phyloP scores from a whole-genome alignment of 2,329 filamentous ascomycete species.

The Drechslera avenae region DNA sequence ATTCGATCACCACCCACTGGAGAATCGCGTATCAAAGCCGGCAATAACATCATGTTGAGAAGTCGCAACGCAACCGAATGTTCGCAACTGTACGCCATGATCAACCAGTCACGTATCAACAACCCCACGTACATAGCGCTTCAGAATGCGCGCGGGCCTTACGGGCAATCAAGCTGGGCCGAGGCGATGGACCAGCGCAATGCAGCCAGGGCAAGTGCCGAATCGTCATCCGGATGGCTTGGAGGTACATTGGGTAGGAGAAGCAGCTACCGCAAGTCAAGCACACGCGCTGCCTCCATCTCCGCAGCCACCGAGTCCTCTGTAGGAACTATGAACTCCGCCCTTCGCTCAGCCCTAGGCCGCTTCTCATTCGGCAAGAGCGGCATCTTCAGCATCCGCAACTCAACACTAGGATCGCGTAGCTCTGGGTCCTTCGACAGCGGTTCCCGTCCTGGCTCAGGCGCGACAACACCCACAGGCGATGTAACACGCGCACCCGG shows the following conservation, averaged over 20 bases:
- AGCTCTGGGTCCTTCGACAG: constrained; percentile 57
- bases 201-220: constrained; percentile 47
- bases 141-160: constrained; percentile 71
- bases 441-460: constrained; percentile 48
- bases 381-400: constrained; percentile 80
- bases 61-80: constrained; percentile 78
- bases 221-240: constrained; percentile 55
- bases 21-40: constrained; percentile 70
- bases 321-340: constrained; percentile 75
- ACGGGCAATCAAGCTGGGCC: constrained; percentile 54
- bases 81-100: constrained; percentile 78
- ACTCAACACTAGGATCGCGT: constrained; percentile 71
- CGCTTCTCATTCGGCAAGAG: constrained; percentile 71
- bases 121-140: constrained; percentile 86
- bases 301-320: constrained; percentile 75
- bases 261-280: constrained; percentile 60
- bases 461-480: constrained; percentile 42
- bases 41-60: constrained; percentile 88
- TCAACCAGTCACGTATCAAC: constrained; percentile 87
- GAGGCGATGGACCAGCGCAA: constrained; percentile 60
- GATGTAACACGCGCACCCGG: constrained; percentile 31
- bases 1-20: constrained; percentile 83
- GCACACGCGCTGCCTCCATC: constrained; percentile 60
- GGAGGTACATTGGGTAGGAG: constrained; percentile 56
- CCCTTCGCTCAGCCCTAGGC: constrained; percentile 73